These are phyloP conservation scores for Gossypium raimondii DNA, from an alignment of 345 rosid species.

Conservation along the genomic window DNA sequence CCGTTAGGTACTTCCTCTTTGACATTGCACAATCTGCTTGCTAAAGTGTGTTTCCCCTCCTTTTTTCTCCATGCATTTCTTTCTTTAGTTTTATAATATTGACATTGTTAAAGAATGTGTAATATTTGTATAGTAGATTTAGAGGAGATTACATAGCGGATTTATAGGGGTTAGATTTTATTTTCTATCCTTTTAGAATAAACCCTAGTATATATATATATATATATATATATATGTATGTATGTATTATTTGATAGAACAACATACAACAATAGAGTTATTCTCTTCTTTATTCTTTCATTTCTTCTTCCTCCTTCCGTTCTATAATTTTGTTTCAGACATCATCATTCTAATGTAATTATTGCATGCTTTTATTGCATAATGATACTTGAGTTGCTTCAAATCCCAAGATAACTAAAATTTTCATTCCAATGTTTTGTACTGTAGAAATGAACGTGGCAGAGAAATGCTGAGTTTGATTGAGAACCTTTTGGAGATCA, in stretches of 20 bases:
- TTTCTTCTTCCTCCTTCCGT: too few species aligned
- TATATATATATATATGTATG: too few species aligned
- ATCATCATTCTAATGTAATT: neutral
- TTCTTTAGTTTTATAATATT: neutral
- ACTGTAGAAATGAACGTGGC: conserved; percentile 75
- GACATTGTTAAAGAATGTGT: too few species aligned
- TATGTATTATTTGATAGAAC: too few species aligned
- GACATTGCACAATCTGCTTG: conserved; percentile 1
- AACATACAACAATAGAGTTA: too few species aligned
- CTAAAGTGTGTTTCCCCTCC: neutral
- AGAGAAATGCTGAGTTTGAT: conserved; percentile 84
- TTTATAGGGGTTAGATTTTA: too few species aligned
- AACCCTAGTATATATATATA: too few species aligned
- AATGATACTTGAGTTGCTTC: neutral
- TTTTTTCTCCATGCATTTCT: neutral
- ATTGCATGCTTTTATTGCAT: neutral
- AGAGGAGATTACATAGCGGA: too few species aligned
- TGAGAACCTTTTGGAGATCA: conserved; percentile 71
- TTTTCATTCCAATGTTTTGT: conserved; percentile 15
- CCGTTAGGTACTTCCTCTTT: conserved; percentile 54
- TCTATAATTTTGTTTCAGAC: too few species aligned
- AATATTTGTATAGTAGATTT: too few species aligned
- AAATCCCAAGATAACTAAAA: conserved; percentile 7
- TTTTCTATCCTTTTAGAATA: too few species aligned
- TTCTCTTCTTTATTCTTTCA: too few species aligned